phyloP scores from a whole-genome alignment of 139 green algal genomes.

The Picocystis salinarum region DNA sequence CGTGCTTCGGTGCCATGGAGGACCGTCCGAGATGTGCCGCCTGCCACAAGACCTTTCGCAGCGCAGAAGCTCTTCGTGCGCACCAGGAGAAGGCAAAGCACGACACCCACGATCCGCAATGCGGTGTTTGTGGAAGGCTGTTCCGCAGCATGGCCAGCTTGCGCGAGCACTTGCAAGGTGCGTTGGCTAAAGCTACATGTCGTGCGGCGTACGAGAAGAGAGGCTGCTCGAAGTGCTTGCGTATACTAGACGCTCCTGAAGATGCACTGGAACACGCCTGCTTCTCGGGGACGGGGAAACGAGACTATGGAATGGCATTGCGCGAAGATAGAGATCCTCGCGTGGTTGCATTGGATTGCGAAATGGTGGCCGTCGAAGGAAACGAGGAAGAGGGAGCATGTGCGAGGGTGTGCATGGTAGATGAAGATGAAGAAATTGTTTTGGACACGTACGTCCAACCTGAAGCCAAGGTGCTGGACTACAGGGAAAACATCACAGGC shows the following conservation, averaged over 20 bases:
- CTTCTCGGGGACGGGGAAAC: neutral
- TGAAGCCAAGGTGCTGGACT: neutral
- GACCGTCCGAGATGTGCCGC: too few species aligned
- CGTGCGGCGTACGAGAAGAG: too few species aligned
- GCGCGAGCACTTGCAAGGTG: constrained; percentile 5
- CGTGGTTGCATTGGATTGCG: constrained; percentile 10
- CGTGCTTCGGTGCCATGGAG: too few species aligned
- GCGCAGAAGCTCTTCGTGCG: too few species aligned
- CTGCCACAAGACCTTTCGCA: too few species aligned
- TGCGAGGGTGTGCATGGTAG: constrained; percentile 7
- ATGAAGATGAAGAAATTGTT: constrained; percentile 1
- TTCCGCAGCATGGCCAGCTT: constrained; percentile 1
- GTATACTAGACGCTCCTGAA: too few species aligned
- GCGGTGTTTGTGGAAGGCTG: constrained; percentile 3
- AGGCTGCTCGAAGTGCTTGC: too few species aligned
- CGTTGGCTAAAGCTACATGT: neutral
- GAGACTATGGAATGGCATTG: neutral
- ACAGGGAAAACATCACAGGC: neutral
- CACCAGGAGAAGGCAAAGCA: neutral
- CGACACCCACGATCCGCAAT: constrained; percentile 1
- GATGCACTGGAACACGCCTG: neutral
- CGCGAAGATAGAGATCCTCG: neutral
- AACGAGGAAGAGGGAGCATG: neutral
- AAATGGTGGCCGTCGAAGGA: constrained; percentile 9
- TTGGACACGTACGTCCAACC: constrained; percentile 3